Conservation (phyloP, 1,139 yeast species). For the Kluyveromyces sp. region DNA sequence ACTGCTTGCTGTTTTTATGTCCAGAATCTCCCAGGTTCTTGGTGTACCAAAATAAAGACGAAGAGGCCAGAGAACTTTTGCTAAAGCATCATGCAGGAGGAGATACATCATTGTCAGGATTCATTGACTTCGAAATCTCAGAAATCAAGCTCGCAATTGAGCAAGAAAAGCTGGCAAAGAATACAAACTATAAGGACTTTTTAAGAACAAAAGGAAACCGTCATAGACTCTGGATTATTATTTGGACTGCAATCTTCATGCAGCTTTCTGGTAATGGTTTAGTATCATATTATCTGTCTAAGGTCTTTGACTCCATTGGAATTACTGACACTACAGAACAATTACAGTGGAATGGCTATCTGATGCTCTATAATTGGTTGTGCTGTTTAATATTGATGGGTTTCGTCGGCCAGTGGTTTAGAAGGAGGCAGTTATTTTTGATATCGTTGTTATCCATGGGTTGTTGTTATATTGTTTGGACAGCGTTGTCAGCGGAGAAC, state of each 20-base stretch:
- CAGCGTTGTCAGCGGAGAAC: slow-evolving; percentile 32
- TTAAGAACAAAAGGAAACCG: slow-evolving; percentile 35
- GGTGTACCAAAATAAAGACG: slow-evolving; percentile 34
- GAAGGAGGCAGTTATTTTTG: slow-evolving; percentile 33
- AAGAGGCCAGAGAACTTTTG: slow-evolving; percentile 35
- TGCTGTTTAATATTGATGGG: slow-evolving; percentile 12
- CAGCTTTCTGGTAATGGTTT: slow-evolving; percentile 49
- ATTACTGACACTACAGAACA: slow-evolving; percentile 40
- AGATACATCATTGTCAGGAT: slow-evolving; percentile 31
- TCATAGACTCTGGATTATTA: slow-evolving; percentile 38
- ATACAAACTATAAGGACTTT: slow-evolving; percentile 35
- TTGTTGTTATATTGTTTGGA: slow-evolving; percentile 33
- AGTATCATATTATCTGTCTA: slow-evolving; percentile 44
- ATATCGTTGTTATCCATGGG: slow-evolving; percentile 30
- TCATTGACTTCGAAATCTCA: slow-evolving; percentile 41
- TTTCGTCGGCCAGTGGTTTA: slow-evolving; percentile 26
- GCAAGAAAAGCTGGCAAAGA: slow-evolving; percentile 15
- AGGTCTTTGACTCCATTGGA: slow-evolving; percentile 45
- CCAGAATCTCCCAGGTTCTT: slow-evolving; percentile 36
- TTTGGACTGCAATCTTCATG: slow-evolving; percentile 36
- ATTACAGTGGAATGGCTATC: slow-evolving; percentile 39
- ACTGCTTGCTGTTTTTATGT: slow-evolving; percentile 7
- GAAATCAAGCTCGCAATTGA: slow-evolving; percentile 34
- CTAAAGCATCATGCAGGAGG: slow-evolving; percentile 38
- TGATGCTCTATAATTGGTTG: slow-evolving; percentile 21